Evolutionary conservation across 495 filamentous ascomycete genomes (phyloP).

Genomic region (Elaphomyces granulatus): DNA sequence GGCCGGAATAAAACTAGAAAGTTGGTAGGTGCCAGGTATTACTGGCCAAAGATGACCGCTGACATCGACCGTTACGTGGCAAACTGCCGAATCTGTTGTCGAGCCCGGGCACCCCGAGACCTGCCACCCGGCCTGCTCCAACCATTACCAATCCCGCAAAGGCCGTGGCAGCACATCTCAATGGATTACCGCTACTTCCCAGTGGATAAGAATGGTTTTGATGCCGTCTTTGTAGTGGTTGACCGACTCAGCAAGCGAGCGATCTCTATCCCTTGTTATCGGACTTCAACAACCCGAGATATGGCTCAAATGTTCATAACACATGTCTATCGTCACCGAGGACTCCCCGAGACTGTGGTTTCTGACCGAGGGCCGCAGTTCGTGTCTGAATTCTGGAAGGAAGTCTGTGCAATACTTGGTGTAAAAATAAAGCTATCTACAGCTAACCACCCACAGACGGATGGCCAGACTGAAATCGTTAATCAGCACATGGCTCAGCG

Average conservation of each 20-base stretch:
- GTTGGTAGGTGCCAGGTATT: background rate
- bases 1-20: conserved; percentile 2
- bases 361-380: conserved; percentile 11
- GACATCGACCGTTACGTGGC: background rate
- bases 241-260: conserved; percentile 6
- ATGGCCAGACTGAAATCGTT: conserved; percentile 2
- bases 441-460: conserved; percentile 1
- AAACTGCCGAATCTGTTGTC: background rate
- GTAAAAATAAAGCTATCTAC: conserved; percentile 10
- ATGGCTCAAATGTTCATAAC: no score
- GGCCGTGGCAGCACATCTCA: conserved; percentile 11
- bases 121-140: conserved; percentile 7
- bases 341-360: conserved; percentile 4
- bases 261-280: conserved; percentile 5
- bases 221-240: conserved; percentile 4
- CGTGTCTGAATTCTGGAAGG: conserved; percentile 5
- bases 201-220: background rate
- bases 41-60: background rate
- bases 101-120: background rate
- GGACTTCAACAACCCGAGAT: no score
- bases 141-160: conserved; percentile 8
- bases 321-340: no score
- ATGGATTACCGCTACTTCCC: conserved; percentile 9
- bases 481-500: conserved; percentile 1
- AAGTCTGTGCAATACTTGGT: conserved; percentile 7